Evolutionary conservation across 2,329 filamentous ascomycete genomes (phyloP).

Genomic region (Macrophomina tecta): DNA sequence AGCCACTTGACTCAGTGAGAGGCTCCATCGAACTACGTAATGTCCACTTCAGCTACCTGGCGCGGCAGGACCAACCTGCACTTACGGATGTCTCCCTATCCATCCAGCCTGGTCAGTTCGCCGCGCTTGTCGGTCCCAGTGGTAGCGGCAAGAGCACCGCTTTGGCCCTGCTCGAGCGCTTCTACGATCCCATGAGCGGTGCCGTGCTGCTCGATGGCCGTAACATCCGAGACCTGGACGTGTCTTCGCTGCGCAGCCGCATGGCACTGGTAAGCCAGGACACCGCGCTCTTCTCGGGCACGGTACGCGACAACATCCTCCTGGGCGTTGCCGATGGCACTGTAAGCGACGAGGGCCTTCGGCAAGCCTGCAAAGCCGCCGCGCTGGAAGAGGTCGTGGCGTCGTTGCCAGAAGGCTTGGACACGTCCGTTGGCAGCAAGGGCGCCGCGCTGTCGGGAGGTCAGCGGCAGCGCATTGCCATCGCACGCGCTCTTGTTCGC

Average conservation of each 20-base stretch:
- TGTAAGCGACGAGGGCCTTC: slow-evolving; percentile 73
- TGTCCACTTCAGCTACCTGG: slow-evolving; percentile 94
- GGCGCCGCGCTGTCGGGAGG: slow-evolving; percentile 84
- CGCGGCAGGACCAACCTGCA: slow-evolving; percentile 88
- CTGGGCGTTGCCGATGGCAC: slow-evolving; percentile 68
- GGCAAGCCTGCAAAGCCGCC: slow-evolving; percentile 79
- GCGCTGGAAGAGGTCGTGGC: slow-evolving; percentile 32
- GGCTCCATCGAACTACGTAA: slow-evolving; percentile 87
- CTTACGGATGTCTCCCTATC: slow-evolving; percentile 80
- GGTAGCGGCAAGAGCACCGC: slow-evolving; percentile 95
- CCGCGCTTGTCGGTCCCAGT: slow-evolving; percentile 90
- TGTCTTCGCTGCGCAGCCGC: slow-evolving; percentile 76
- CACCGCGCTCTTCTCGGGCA: slow-evolving; percentile 87
- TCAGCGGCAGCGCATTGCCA: slow-evolving; percentile 90
- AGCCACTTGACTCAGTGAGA: slow-evolving; percentile 56
- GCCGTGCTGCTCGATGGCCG: slow-evolving; percentile 81
- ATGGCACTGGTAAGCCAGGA: slow-evolving; percentile 89
- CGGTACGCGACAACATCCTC: slow-evolving; percentile 81
- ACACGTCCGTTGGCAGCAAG: slow-evolving; percentile 85
- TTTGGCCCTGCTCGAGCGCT: slow-evolving; percentile 88
- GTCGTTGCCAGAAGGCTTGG: slow-evolving; percentile 71
- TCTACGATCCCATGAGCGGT: slow-evolving; percentile 87
- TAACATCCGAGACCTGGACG: slow-evolving; percentile 72
- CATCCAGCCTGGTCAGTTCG: slow-evolving; percentile 79
- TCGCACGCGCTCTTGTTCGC: slow-evolving; percentile 83